Conservation (phyloP, 306 rosid species). For the Crotalaria pallida region DNA sequence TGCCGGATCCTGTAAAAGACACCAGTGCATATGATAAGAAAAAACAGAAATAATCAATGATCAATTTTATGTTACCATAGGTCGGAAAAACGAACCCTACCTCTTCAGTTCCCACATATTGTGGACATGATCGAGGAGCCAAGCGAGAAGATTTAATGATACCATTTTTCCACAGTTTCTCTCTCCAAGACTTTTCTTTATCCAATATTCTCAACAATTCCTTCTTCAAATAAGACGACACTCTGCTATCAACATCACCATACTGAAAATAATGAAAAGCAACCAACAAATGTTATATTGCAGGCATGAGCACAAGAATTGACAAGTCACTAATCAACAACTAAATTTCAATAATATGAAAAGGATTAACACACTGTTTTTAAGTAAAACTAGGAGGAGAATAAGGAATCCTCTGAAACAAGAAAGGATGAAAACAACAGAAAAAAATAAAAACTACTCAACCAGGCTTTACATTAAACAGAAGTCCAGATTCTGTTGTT, state of each 20-base stretch:
- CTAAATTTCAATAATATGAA: neutral
- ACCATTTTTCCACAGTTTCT: constrained; percentile 87
- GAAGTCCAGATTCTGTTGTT: neutral
- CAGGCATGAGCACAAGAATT: neutral
- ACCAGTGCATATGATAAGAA: constrained; percentile 23
- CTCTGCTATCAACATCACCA: constrained; percentile 57
- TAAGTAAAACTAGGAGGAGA: neutral
- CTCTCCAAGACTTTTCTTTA: constrained; percentile 81
- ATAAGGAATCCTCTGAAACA: neutral
- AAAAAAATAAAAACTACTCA: neutral
- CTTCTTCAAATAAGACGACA: constrained; percentile 62
- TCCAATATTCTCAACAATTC: constrained; percentile 60
- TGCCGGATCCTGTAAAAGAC: constrained; percentile 64
- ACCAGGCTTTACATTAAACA: neutral
- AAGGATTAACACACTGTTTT: neutral
- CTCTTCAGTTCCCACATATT: constrained; percentile 87
- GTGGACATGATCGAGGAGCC: constrained; percentile 68
- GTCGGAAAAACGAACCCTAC: constrained; percentile 35
- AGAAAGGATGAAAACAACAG: neutral
- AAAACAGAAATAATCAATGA: constrained; percentile 8
- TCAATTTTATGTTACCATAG: constrained; percentile 10
- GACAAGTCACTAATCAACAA: constrained; percentile 1
- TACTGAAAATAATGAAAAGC: constrained; percentile 41
- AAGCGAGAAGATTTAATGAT: constrained; percentile 61
- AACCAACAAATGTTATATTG: constrained; percentile 18